phyloP scores from a whole-genome alignment of 2,329 filamentous ascomycete species.

The Teratosphaeria pseudoeucalypti region DNA sequence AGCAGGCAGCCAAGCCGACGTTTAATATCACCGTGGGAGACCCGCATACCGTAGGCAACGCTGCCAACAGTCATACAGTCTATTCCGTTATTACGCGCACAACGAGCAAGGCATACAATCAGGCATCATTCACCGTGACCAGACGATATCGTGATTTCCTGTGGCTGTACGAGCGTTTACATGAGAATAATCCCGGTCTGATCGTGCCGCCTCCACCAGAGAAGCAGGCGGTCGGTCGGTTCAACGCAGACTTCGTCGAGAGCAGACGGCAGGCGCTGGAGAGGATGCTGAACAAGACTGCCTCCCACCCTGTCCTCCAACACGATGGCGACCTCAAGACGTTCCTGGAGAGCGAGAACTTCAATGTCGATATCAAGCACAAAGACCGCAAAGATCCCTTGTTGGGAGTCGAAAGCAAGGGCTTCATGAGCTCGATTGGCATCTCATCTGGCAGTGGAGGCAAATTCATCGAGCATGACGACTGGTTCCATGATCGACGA shows the following conservation, averaged over 20 bases:
- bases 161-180: conserved; percentile 92
- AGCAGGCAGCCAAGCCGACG: conserved; percentile 83
- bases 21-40: conserved; percentile 91
- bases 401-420: conserved; percentile 72
- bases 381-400: conserved; percentile 79
- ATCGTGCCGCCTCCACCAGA: conserved; percentile 93
- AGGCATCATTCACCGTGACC: conserved; percentile 78
- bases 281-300: conserved; percentile 95
- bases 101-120: conserved; percentile 83
- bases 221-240: conserved; percentile 93
- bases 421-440: conserved; percentile 69
- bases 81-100: conserved; percentile 96
- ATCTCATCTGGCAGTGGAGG: conserved; percentile 44
- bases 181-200: conserved; percentile 87
- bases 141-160: conserved; percentile 92
- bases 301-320: conserved; percentile 78
- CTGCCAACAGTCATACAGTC: conserved; percentile 95
- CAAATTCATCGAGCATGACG: conserved; percentile 97
- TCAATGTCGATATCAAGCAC: conserved; percentile 95
- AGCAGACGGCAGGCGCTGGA: conserved; percentile 82
- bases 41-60: conserved; percentile 92
- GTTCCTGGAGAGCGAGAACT: conserved; percentile 90
- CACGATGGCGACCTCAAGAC: conserved; percentile 91
- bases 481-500: conserved; percentile 97
- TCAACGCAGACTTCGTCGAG: conserved; percentile 95